Base-by-base conservation (phyloP, 768 basidiomycete species). In the Lepiota brunneoincarnata region DNA sequence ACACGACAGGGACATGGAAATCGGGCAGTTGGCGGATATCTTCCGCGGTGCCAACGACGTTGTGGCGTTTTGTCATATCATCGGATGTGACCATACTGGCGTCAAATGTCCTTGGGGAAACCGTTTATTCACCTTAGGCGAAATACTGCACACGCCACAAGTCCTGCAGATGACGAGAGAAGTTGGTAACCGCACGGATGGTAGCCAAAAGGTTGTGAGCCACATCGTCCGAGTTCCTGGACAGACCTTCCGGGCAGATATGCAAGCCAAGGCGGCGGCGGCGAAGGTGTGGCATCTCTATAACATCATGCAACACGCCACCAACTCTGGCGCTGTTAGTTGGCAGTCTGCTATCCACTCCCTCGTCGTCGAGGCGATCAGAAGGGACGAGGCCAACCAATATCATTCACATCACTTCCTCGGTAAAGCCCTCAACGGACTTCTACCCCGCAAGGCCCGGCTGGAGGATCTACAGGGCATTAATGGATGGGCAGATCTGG, bases 401-500 rank as follows among this genome's bases (percentile, higher is more conserved):
- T 59, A 38, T 41, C 31, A 44, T 15, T 43, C 59, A 10, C 65
- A 66, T 46, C 44, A 58, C 18, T 49, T 44, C 17, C 57, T 67
- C 12, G 65, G 65, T 2, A 62, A 58, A 49, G 65, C 59, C 1
- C 41, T 67, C 18, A 67, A 67, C 34, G 65, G 65, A 2, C 51
- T 65, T 1, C 51, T 66, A 24, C 65, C 64, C 14, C 50, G 65
- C 2, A 57, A 61, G 17, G 55, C 65, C 0, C 58, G 53, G 0
- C 51, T 59, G 17, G 18, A 35, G 1, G 58, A 61, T 51, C 50
- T 61, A 17, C 17, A 37, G 15, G 58, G 55, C 14, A 12, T 50
- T 7, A 56, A 62, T 28, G 63, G 63, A 4, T 65, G 65, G 65
- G 57, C 50, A 11, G 64, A 67, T 37, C 54, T 67, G 12, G 63